Evolutionary conservation across 2,329 filamentous ascomycete species (phyloP).

Genomic region (Berkeleyomyces rouxiae): DNA sequence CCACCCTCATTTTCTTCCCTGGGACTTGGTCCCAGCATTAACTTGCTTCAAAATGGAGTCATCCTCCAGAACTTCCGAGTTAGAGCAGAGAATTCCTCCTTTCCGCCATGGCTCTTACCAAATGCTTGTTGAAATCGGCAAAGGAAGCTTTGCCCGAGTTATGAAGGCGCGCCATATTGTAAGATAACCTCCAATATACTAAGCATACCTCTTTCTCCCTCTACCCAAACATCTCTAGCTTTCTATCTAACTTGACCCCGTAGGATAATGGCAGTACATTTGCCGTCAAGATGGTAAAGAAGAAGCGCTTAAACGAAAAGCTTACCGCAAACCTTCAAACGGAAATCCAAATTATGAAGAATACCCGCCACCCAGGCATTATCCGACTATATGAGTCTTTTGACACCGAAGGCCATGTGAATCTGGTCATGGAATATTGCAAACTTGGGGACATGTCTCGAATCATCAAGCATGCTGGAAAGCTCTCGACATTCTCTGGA

Average conservation of each 20-base stretch:
- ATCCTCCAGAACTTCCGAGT: constrained; percentile 13
- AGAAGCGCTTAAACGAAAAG: constrained; percentile 82
- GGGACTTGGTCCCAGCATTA: constrained; percentile 4
- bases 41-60: constrained; percentile 7
- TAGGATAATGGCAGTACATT: constrained; percentile 3
- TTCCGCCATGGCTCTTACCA: constrained; percentile 11
- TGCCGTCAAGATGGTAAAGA: constrained; percentile 91
- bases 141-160: constrained; percentile 13
- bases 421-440: constrained; percentile 97
- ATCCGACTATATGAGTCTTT: constrained; percentile 90
- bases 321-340: constrained; percentile 89
- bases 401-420: constrained; percentile 74
- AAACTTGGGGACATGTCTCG: constrained; percentile 84
- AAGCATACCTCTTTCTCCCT: neutral
- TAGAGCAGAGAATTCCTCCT: constrained; percentile 6
- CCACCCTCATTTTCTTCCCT: neutral
- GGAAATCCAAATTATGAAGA: constrained; percentile 91
- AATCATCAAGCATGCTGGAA: constrained; percentile 89
- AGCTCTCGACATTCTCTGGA: constrained; percentile 59
- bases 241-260: neutral
- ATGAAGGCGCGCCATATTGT: constrained; percentile 12
- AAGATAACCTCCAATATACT: neutral
- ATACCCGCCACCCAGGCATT: constrained; percentile 87
- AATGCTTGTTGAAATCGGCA: constrained; percentile 11
- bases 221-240: neutral